phyloP scores from a whole-genome alignment of 257 asterid genomes.

The Rehmannia glutinosa region DNA sequence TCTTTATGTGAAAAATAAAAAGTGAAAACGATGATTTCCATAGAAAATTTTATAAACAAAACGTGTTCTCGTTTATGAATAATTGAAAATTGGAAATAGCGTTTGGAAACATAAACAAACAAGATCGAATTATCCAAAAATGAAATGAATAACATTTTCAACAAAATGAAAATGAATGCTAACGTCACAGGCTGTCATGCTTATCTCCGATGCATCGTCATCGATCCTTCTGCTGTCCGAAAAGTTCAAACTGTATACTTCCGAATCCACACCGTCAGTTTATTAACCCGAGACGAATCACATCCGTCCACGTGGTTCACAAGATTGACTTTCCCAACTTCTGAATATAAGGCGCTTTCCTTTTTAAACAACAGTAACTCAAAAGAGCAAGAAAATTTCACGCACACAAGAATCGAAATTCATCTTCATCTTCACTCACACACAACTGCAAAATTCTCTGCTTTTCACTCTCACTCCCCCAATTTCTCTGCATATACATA shows the following conservation, averaged over 20 bases:
- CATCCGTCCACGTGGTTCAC: conserved; percentile 25
- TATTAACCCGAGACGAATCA: not conserved
- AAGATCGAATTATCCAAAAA: too few species aligned
- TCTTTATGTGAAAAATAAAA: too few species aligned
- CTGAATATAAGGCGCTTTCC: conserved; percentile 29
- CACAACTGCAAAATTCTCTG: conserved; percentile 10
- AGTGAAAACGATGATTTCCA: too few species aligned
- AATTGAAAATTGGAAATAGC: too few species aligned
- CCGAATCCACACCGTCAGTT: conserved; percentile 21
- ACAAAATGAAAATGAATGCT: too few species aligned
- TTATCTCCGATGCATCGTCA: too few species aligned
- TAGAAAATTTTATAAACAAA: too few species aligned
- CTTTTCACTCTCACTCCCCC: not conserved
- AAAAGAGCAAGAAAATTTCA: conserved; percentile 7
- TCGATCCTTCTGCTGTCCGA: too few species aligned
- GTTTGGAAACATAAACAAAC: too few species aligned
- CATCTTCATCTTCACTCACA: conserved; percentile 15
- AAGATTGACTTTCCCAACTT: conserved; percentile 22
- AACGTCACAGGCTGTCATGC: too few species aligned
- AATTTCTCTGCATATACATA: not conserved
- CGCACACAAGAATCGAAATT: conserved; percentile 27
- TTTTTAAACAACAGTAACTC: not conserved
- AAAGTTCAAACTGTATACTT: conserved; percentile 5
- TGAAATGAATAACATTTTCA: too few species aligned
- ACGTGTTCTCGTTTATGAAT: too few species aligned